These are phyloP conservation scores for Colletotrichum trifolii DNA, from an alignment of 2,329 filamentous ascomycete species.

Conservation along the genomic window DNA sequence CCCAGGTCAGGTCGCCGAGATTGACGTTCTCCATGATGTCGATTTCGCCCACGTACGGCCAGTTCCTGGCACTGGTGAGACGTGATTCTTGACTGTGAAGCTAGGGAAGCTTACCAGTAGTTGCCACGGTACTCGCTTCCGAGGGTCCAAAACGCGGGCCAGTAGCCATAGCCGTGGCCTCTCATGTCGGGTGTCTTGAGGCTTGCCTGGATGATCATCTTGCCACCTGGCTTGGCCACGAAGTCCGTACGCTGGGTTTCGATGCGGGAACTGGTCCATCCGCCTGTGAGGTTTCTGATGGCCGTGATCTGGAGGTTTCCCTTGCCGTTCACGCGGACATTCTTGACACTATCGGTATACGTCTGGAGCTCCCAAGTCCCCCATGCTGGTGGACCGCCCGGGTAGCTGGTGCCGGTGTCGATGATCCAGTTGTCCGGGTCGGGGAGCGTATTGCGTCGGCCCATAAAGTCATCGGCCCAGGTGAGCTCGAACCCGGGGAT, in stretches of 20 bases:
- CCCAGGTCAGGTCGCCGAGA: slow-evolving; percentile 46
- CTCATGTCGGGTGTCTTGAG: slow-evolving; percentile 44
- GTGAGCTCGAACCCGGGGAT: not conserved
- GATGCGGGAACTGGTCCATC: slow-evolving; percentile 57
- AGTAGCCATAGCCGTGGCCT: slow-evolving; percentile 50
- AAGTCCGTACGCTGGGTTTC: slow-evolving; percentile 52
- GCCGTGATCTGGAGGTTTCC: slow-evolving; percentile 48
- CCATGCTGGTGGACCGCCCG: not conserved
- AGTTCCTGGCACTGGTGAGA: slow-evolving; percentile 41
- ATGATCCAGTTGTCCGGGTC: slow-evolving; percentile 1
- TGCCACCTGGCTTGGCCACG: slow-evolving; percentile 44
- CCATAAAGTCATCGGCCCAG: not conserved
- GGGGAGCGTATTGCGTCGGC: not conserved
- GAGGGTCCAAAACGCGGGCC: slow-evolving; percentile 59
- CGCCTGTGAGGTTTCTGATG: slow-evolving; percentile 43
- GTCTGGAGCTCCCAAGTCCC: not conserved
- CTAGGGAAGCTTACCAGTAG: slow-evolving; percentile 34
- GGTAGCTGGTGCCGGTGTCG: not conserved
- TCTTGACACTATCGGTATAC: not conserved
- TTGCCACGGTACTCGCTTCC: slow-evolving; percentile 50
- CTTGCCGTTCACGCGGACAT: not conserved
- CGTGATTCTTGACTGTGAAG: fast-evolving
- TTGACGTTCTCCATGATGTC: slow-evolving; percentile 58
- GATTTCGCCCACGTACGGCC: slow-evolving; percentile 56
- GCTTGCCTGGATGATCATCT: slow-evolving; percentile 50